Evolutionary conservation across 176 grass and related monocot species (phyloP), one percentile per base, ranked within the genome.

Genomic region (Carex cristatella): DNA sequence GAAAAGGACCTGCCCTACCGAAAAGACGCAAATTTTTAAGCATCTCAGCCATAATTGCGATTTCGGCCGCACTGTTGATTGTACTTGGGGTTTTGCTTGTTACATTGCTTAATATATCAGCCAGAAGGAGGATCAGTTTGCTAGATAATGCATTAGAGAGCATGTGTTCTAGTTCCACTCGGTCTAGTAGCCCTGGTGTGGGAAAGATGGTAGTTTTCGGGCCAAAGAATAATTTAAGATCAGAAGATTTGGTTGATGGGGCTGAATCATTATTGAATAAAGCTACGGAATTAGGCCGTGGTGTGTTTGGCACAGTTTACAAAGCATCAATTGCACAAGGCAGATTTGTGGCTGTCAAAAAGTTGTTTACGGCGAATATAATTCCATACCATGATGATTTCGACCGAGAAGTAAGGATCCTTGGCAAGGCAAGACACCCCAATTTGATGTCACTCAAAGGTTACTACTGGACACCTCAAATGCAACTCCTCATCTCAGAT

Each of bases 401-500:
- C 66, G 93, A 98, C 30, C 84, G 93, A 0, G 96, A 98, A 85
- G 86, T 93, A 58, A 91, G 96, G 59, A 67, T 90, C 14, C 96
- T 98, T 10, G 96, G 93, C 7, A 98, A 98, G 83, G 93, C 90
- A 35, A 87, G 61, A 82, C 96, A 98, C 88, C 88, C 88, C 1
- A 98, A 94, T 85, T 84, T 98, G 72, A 51, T 94, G 81, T 77
- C 88, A 55, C 88, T 98, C 60, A 93, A 91, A 87, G 93, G 93
- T 69, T 98, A 98, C 88, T 98, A 98, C 84, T 98, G 93, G 93
- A 98, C 93, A 73, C 89, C 93, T 32, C 87, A 95, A 83, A 84
- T 98, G 81, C 96, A 98, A 86, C 90, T 98, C 0, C 87, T 98
- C 0, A 87, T 98, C 10, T 88, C 91, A 1, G 96, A 98, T 85